phyloP scores from a whole-genome alignment of 2,329 filamentous ascomycete genomes.

The Aspergillus sp. region DNA sequence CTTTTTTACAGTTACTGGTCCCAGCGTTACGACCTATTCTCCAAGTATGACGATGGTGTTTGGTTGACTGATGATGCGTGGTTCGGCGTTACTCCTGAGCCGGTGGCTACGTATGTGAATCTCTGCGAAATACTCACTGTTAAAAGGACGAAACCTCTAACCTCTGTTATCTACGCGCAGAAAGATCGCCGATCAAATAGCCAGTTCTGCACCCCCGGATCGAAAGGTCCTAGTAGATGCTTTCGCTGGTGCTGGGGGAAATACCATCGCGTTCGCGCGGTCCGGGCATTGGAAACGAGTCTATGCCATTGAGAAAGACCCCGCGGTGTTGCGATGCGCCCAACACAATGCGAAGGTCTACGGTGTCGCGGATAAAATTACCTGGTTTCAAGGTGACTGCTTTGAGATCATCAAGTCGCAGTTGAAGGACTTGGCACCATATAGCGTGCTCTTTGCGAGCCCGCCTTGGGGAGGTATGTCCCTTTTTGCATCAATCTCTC shows the following conservation, averaged over 20 bases:
- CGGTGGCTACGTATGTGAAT: conserved; percentile 70
- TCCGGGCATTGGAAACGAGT: conserved; percentile 77
- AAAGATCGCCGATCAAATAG: conserved; percentile 73
- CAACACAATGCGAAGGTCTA: conserved; percentile 90
- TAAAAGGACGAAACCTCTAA: background rate
- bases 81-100: conserved; percentile 96
- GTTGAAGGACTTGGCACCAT: conserved; percentile 48
- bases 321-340: conserved; percentile 78
- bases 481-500: background rate
- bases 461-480: conserved; percentile 70
- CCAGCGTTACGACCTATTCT: conserved; percentile 85
- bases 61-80: conserved; percentile 91
- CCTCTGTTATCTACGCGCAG: conserved; percentile 39
- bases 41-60: conserved; percentile 81
- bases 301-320: conserved; percentile 84
- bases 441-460: conserved; percentile 67
- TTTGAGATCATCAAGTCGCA: conserved; percentile 66
- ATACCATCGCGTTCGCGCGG: conserved; percentile 89
- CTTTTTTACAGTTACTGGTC: conserved; percentile 71
- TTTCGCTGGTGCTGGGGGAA: conserved; percentile 90
- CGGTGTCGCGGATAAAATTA: conserved; percentile 73
- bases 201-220: conserved; percentile 51
- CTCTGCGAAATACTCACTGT: background rate
- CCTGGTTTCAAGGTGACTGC: conserved; percentile 84
- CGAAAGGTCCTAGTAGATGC: conserved; percentile 77